These are phyloP conservation scores for Aplosporella prunicola DNA, from an alignment of 2,329 filamentous ascomycete species.

Conservation along the genomic window DNA sequence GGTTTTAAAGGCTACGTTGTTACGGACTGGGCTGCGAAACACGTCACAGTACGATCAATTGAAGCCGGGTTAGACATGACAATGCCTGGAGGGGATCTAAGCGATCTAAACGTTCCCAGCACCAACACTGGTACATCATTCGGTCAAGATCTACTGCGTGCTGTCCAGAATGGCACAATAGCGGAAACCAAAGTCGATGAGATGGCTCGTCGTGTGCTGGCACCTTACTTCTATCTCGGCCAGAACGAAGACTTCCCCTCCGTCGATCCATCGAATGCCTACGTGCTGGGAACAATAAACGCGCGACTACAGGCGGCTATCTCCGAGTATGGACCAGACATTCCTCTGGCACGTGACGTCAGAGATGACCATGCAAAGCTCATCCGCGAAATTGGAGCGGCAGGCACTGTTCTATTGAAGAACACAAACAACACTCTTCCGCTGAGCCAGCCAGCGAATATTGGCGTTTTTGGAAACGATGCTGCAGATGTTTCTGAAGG, in stretches of 20 bases:
- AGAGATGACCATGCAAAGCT: slow-evolving; percentile 24
- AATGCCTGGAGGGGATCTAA: neutral
- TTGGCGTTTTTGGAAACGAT: slow-evolving; percentile 43
- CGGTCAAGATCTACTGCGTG: slow-evolving; percentile 25
- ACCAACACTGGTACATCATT: slow-evolving; percentile 10
- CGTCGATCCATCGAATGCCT: slow-evolving; percentile 19
- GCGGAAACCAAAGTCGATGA: slow-evolving; percentile 34
- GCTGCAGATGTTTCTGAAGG: slow-evolving; percentile 42
- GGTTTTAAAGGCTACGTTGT: slow-evolving; percentile 22
- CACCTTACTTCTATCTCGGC: slow-evolving; percentile 35
- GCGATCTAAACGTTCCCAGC: neutral
- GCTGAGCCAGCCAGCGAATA: slow-evolving; percentile 40
- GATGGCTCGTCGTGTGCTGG: slow-evolving; percentile 38
- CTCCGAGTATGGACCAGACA: slow-evolving; percentile 14
- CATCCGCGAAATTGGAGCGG: slow-evolving; percentile 34
- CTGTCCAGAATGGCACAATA: slow-evolving; percentile 32
- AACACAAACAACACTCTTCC: slow-evolving; percentile 42
- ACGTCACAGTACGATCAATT: slow-evolving; percentile 18
- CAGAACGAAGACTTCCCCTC: slow-evolving; percentile 31
- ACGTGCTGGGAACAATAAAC: slow-evolving; percentile 22
- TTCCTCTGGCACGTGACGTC: slow-evolving; percentile 16
- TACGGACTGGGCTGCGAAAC: slow-evolving; percentile 17
- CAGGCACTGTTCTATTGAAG: slow-evolving; percentile 37
- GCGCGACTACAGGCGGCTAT: slow-evolving; percentile 11
- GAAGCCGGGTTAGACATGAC: slow-evolving; percentile 19